Percentiles rank a stretch among this genome's conserved stretches.
Conservation (phyloP, 176 grass and related monocot genomes). For the Oryza meyeriana region DNA sequence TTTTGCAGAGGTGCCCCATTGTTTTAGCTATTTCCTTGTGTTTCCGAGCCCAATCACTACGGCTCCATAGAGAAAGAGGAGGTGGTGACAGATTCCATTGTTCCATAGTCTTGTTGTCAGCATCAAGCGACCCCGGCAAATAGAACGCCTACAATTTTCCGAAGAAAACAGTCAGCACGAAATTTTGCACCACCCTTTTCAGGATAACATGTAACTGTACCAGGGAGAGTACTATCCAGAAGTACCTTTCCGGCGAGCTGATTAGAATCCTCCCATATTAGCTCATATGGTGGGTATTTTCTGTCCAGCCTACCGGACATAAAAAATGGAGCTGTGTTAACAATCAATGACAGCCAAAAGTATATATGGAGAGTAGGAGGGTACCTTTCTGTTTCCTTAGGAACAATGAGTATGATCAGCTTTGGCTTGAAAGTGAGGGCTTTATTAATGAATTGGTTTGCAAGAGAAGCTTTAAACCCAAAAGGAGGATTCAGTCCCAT, state of each 20-base stretch:
- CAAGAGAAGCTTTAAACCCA: constrained; percentile 84
- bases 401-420: constrained; percentile 92
- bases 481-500: constrained; percentile 97
- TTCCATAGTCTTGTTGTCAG: constrained; percentile 73
- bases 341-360: neutral
- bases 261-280: constrained; percentile 73
- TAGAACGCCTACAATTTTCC: constrained; percentile 75
- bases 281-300: constrained; percentile 65
- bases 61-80: constrained; percentile 85
- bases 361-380: neutral
- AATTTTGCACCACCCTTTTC: neutral
- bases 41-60: constrained; percentile 63
- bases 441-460: constrained; percentile 85
- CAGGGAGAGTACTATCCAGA: constrained; percentile 10
- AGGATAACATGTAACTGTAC: constrained; percentile 2
- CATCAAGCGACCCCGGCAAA: constrained; percentile 74
- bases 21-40: constrained; percentile 65
- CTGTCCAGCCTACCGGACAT: constrained; percentile 55
- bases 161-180: constrained; percentile 5
- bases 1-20: constrained; percentile 43
- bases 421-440: constrained; percentile 92
- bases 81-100: constrained; percentile 88
- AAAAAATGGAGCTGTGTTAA: constrained; percentile 1
- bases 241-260: constrained; percentile 80
- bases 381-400: constrained; percentile 82